Evolutionary conservation across 176 grass and related monocot genomes (phyloP).

Genomic region (Ensete glaucum): DNA sequence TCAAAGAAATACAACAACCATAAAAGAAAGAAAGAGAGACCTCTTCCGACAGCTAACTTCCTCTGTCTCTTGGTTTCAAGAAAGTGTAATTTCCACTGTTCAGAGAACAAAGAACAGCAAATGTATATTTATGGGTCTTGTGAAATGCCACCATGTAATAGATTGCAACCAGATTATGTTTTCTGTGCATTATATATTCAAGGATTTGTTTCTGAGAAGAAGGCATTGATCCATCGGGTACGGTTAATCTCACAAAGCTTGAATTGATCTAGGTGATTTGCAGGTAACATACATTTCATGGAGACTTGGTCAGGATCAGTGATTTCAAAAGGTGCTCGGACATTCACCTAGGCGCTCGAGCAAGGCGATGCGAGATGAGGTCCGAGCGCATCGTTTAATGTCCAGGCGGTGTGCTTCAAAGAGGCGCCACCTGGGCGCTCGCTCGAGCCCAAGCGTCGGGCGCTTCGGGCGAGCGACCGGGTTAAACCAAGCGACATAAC

Average conservation of each 20-base stretch:
- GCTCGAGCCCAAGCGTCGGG: no score
- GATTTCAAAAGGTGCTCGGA: no score
- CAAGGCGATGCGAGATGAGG: no score
- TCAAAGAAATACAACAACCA: background rate
- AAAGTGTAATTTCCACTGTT: background rate
- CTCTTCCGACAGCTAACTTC: background rate
- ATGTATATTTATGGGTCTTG: background rate
- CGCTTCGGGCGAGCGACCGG: no score
- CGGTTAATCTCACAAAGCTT: background rate
- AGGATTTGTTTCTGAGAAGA: background rate
- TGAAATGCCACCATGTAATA: background rate
- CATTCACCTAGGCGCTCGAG: no score
- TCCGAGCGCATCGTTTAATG: no score
- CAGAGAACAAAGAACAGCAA: background rate
- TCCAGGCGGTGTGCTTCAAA: no score
- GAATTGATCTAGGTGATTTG: background rate
- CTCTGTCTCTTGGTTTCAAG: background rate
- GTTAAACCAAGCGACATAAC: no score
- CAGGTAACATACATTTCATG: background rate
- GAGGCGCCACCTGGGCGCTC: no score
- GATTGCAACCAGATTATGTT: background rate
- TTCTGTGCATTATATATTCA: background rate
- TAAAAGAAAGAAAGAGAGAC: background rate
- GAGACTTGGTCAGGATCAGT: background rate
- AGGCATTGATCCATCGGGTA: background rate